Evolutionary conservation across 305 asterid genomes (phyloP).

Genomic region (Vinca major): DNA sequence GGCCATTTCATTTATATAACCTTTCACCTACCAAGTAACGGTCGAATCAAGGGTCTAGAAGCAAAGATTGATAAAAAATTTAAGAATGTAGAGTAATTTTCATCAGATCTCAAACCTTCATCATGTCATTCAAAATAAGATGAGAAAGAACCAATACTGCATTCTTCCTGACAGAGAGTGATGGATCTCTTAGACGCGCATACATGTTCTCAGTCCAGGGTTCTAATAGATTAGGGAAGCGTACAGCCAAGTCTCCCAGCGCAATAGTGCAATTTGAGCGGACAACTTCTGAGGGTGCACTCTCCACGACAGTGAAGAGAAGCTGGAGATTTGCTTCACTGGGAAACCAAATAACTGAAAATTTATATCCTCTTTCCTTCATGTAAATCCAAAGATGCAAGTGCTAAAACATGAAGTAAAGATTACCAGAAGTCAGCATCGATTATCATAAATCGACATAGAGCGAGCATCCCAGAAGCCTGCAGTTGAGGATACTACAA

Average conservation of each 20-base stretch:
- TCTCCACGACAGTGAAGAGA: constrained; percentile 96
- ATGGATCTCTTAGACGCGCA: constrained; percentile 75
- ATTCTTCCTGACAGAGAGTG: constrained; percentile 73
- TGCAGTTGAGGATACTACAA: constrained; percentile 77
- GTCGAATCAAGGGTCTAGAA: constrained; percentile 15
- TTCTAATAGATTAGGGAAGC: constrained; percentile 88
- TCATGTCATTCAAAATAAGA: constrained; percentile 91
- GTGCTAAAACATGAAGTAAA: constrained; percentile 7
- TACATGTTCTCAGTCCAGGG: constrained; percentile 99
- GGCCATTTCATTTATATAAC: constrained; percentile 88
- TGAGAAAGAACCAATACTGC: constrained; percentile 97
- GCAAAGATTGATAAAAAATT: constrained; percentile 13
- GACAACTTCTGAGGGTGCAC: constrained; percentile 76
- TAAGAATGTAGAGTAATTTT: constrained; percentile 16
- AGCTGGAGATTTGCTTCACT: constrained; percentile 89
- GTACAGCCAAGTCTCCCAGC: constrained; percentile 91
- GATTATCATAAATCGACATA: constrained; percentile 79
- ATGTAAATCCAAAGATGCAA: constrained; percentile 6
- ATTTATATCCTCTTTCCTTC: constrained; percentile 17
- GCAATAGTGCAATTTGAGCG: constrained; percentile 96
- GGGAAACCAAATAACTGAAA: constrained; percentile 21
- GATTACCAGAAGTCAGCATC: constrained; percentile 84
- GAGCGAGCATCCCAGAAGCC: constrained; percentile 90
- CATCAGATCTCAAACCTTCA: constrained; percentile 56
- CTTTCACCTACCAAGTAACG: constrained; percentile 60